Evolutionary conservation across 2,329 filamentous ascomycete species (phyloP), one percentile per base, ranked within the genome.

Genomic region (Trichoderma sp.): DNA sequence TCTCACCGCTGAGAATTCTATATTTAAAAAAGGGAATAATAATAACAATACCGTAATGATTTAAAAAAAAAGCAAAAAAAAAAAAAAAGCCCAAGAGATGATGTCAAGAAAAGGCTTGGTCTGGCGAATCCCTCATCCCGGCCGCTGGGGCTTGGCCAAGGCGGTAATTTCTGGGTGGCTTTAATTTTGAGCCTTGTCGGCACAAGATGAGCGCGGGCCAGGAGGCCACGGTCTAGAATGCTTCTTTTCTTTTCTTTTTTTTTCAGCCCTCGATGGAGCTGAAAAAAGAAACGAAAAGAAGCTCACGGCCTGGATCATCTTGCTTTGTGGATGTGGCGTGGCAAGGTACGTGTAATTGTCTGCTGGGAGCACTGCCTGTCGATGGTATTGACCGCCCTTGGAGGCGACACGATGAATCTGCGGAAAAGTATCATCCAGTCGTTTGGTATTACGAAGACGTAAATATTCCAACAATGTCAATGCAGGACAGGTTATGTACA

Each of bases 161-260:
- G 45, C 59, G 59, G 59, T 29, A 63, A 53, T 39, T 63, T 27
- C 42, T 50, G 42, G 9, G 19, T 35, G 25, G 19, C 15, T 25
- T 45, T 56, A 45, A 64, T 56, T 25, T 45, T 39, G 61, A 64
- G 61, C 61, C 58, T 50, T 50, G 58, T 60, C 27, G 15, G 39
- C 10, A 19, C 27, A 60, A 50, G 42, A 60, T 48, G 42, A 60
- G 42, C 25, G 27, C 19, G 42, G 39, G 42, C 27, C 39, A 9
- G 27, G 27, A 50, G 58, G 35, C n/a, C n/a, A 29, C 17, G 48
- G 35, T 64, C 35, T 56, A 56, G 61, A 42, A 56, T 42, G 48
- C n/a, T 25, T 39, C 50, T 32, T 64, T n/a, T n/a, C n/a, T n/a
- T n/a, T n/a, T n/a, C n/a, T n/a, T n/a, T n/a, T n/a, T n/a, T n/a